Conservation (phyloP, 768 basidiomycete species). For the Hericium coralloides region DNA sequence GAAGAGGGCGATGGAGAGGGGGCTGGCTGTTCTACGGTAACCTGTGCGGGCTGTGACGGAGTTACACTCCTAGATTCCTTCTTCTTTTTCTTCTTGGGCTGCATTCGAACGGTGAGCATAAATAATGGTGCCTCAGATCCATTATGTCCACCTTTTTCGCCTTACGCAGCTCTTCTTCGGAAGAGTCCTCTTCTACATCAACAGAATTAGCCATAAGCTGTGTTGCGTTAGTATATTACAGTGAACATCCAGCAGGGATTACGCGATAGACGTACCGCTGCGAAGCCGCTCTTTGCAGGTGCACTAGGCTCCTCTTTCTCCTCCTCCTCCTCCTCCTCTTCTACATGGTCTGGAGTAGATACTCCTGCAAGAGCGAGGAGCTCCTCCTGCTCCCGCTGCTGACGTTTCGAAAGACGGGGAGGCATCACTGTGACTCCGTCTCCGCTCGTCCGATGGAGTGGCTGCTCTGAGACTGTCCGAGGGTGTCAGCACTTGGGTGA, state of each 20-base stretch:
- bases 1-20: slow-evolving; percentile 1
- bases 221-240: background rate
- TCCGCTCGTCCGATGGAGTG: background rate
- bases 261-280: slow-evolving; percentile 8
- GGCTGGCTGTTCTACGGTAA: slow-evolving; percentile 1
- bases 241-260: background rate
- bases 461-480: too few species aligned
- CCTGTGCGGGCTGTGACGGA: background rate
- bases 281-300: slow-evolving; percentile 8
- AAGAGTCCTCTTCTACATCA: background rate
- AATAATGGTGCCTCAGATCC: slow-evolving; percentile 19
- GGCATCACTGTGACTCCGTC: slow-evolving; percentile 37
- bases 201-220: slow-evolving; percentile 7
- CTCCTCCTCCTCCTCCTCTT: slow-evolving; percentile 15
- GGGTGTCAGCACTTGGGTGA: too few species aligned
- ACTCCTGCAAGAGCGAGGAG: slow-evolving; percentile 45
- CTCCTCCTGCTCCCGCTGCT: slow-evolving; percentile 80
- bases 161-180: slow-evolving; percentile 2
- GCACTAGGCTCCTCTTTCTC: background rate
- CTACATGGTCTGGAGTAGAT: slow-evolving; percentile 25
- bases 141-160: slow-evolving; percentile 16
- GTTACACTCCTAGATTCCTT: slow-evolving; percentile 3
- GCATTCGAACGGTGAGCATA: background rate
- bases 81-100: slow-evolving; percentile 36
- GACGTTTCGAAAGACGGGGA: slow-evolving; percentile 72